Conservation (phyloP, 495 filamentous ascomycete genomes). For the Neurospora sp. region DNA sequence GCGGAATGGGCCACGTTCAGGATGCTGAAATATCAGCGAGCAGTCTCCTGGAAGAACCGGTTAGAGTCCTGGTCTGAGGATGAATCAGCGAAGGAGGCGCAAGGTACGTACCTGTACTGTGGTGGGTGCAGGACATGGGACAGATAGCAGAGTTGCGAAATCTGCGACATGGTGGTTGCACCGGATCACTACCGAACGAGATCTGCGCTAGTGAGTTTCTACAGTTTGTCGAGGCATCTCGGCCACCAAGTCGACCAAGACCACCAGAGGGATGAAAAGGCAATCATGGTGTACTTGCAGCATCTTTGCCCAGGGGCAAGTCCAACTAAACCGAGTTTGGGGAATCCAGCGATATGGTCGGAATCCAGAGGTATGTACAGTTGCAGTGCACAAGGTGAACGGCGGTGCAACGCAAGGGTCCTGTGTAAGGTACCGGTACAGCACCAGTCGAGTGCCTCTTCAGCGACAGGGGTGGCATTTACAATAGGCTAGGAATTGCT, state of each 20-base stretch:
- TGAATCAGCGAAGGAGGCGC: background rate
- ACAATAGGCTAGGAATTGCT: background rate
- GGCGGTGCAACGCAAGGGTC: slow-evolving; percentile 6
- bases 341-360: slow-evolving; percentile 2
- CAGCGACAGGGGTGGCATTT: background rate
- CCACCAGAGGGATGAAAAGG: background rate
- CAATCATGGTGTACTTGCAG: background rate
- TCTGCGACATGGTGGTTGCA: background rate
- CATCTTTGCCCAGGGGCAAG: background rate
- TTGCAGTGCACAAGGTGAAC: slow-evolving; percentile 2
- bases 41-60: background rate
- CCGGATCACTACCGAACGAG: background rate
- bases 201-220: background rate
- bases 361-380: background rate
- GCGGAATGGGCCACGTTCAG: background rate
- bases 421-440: background rate
- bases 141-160: background rate
- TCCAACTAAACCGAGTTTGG: background rate
- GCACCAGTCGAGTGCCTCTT: background rate
- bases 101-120: background rate
- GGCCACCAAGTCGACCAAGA: background rate
- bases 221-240: background rate
- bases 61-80: background rate
- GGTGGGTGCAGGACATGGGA: background rate
- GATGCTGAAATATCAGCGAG: background rate